Evolutionary conservation across 1,139 yeast genomes (phyloP), one percentile per base, ranked within the genome.

Genomic region (Kodamaea alishanica): DNA sequence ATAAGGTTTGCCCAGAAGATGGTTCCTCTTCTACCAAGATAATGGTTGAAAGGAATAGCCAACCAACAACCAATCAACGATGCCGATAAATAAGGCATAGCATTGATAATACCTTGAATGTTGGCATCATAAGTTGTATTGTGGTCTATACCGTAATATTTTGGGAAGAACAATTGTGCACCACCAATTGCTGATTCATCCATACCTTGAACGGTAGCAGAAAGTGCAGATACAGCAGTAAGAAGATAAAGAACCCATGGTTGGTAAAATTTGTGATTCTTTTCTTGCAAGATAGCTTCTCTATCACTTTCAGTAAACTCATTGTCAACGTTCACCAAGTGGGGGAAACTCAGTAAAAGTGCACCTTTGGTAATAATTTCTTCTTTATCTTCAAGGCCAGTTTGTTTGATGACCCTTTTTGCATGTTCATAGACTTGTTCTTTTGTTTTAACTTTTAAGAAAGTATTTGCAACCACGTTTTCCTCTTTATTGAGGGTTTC

Each of bases 101-200:
- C 44, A 25, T 44, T 40, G 20, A 47, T 33, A 8, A 39, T 29
- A 4, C 50, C 50, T 27, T 38, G 44, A 10, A 47, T 33, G 26
- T 44, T 44, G 2, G 48, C 39, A 30, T 41, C 34, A 6, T 28
- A 45, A 20, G 30, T 27, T 8, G 38, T 34, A 31, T 35, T 35
- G 11, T 32, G 38, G 10, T 29, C 39, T n/a, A 44, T 38, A 22
- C 38, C 39, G 34, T 34, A 44, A 8, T 30, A 24, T 25, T 28
- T 24, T 3, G 38, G 39, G 33, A 30, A 44, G 28, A 32, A 31
- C 22, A 45, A 29, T 30, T 41, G 46, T 6, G 49, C 48, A 15
- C 49, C 49, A 15, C 48, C 48, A 6, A 46, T 43, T 7, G 46
- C 46, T 9, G 48, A 56, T 39, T 60, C 63, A 40, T 60, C 64